phyloP scores from a whole-genome alignment of 1,139 yeast species.

The Geotrichum cucujoidarum region DNA sequence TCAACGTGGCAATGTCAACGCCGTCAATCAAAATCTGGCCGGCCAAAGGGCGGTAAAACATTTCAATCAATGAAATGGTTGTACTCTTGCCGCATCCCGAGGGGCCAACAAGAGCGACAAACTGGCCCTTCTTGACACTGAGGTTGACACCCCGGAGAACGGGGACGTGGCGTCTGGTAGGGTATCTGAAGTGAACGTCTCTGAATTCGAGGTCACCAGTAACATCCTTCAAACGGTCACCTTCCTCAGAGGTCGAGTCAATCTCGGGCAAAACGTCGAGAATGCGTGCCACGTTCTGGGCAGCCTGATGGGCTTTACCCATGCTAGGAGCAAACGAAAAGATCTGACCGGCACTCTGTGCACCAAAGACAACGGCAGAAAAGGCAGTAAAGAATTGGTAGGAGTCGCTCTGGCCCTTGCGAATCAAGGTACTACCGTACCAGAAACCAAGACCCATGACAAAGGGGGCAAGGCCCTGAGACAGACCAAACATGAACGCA shows the following conservation, averaged over 20 bases:
- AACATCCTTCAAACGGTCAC: constrained; percentile 40
- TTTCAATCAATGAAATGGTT: constrained; percentile 70
- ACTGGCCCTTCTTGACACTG: constrained; percentile 70
- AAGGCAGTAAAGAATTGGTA: constrained; percentile 37
- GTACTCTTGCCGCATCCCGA: constrained; percentile 95
- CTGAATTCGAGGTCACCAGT: constrained; percentile 58
- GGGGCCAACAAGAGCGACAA: constrained; percentile 91
- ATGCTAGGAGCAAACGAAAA: constrained; percentile 82
- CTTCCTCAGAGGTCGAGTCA: constrained; percentile 47
- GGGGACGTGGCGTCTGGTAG: constrained; percentile 72
- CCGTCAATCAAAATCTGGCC: constrained; percentile 71
- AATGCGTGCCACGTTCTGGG: constrained; percentile 71
- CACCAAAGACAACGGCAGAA: constrained; percentile 63
- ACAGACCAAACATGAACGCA: constrained; percentile 34
- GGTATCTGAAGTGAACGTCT: constrained; percentile 69
- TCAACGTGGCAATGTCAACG: constrained; percentile 62
- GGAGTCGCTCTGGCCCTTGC: constrained; percentile 27
- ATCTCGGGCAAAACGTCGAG: constrained; percentile 63
- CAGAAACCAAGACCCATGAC: constrained; percentile 41
- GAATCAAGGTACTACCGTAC: constrained; percentile 38
- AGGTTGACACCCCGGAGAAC: constrained; percentile 66
- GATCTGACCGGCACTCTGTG: constrained; percentile 82
- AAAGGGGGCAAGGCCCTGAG: constrained; percentile 39
- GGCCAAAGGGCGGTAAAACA: constrained; percentile 69
- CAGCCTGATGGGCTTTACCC: constrained; percentile 50